Base-by-base conservation (phyloP, 345 rosid species). In the Arabis alpina region DNA sequence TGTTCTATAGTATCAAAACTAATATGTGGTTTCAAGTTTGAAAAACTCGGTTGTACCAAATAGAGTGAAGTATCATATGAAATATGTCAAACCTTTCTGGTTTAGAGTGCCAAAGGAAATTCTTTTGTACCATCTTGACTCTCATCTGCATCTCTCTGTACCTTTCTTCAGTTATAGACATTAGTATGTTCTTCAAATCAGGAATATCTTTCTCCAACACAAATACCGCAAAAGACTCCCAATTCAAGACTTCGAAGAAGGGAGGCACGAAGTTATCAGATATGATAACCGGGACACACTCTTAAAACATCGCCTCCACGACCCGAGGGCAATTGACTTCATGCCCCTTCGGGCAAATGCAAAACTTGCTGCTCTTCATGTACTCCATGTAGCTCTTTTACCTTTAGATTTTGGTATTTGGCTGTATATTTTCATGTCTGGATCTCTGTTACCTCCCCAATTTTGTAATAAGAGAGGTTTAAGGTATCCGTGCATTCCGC, bases 301-400 rank as follows among this genome's bases (percentile, higher is more conserved):
- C 97, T 1, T 80, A 86, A 78, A 91, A 86, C 62, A 93, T 68
- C 36, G 98, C 92, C 80, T 93, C 98, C 66, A 88, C 98, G 4
- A 93, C 90, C 49, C 98, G 75, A 25, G 98, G 98, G 71, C 98
- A 91, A 59, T 93, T 91, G 39, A 88, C 98, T 82, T 91, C 98
- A 10, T 83, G 90, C 45, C 98, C 98, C 81, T 84, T 88, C 4
- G 98, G 89, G 57, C 98, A 93, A 28, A 93, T 86, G 70, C 98
- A 93, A 70, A 90, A 93, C 80, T 87, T 93, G 87, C 94, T 91
- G 82, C 94, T 90, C 81, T 86, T 85, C 98, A 90, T 90, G 81
- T 85, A 73, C 70, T 84, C 84, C 28, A 72, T 32, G 66, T 90
- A 93, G 79, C 81, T 86, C 85, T 71, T 54, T 85, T 81, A 6